Percentiles rank a stretch among this genome's conserved stretches.
These are phyloP conservation scores for Afroboletus lepidellus DNA, from an alignment of 1,284 basidiomycete species.

Conservation along the genomic window DNA sequence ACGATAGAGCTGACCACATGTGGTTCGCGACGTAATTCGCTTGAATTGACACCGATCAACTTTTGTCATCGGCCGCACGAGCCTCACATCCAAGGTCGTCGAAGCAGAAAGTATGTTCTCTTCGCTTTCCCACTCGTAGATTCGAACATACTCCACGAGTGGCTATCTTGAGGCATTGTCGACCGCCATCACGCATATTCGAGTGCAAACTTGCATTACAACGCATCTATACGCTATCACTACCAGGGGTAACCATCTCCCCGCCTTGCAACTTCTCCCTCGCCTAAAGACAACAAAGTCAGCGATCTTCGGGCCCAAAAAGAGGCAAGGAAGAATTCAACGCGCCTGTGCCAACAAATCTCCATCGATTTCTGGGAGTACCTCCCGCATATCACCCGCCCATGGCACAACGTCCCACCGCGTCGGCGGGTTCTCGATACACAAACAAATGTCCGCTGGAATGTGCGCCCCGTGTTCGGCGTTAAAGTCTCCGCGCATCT, in stretches of 20 bases:
- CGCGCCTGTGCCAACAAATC: constrained; percentile 58
- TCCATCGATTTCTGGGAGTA: constrained; percentile 54
- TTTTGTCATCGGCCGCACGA: too few species aligned
- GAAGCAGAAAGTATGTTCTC: too few species aligned
- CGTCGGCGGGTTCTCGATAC: constrained; percentile 68
- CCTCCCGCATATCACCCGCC: constrained; percentile 52
- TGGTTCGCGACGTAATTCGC: too few species aligned
- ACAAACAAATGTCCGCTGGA: constrained; percentile 74
- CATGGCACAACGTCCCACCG: constrained; percentile 62
- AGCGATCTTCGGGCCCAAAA: background rate
- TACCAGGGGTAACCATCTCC: constrained; percentile 12
- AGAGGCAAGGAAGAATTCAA: too few species aligned
- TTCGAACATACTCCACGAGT: too few species aligned
- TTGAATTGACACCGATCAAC: too few species aligned
- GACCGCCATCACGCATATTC: too few species aligned
- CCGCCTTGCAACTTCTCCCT: background rate
- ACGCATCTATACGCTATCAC: constrained; percentile 24
- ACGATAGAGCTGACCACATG: too few species aligned
- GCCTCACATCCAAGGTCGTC: too few species aligned
- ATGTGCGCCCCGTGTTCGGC: constrained; percentile 66
- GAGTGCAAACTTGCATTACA: background rate
- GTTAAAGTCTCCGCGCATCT: constrained; percentile 65
- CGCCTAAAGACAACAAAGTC: background rate
- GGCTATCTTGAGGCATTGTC: too few species aligned
- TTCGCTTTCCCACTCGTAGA: too few species aligned